Conservation (phyloP, 208 protist species). For the Leptomonas pyrrhocoris region DNA sequence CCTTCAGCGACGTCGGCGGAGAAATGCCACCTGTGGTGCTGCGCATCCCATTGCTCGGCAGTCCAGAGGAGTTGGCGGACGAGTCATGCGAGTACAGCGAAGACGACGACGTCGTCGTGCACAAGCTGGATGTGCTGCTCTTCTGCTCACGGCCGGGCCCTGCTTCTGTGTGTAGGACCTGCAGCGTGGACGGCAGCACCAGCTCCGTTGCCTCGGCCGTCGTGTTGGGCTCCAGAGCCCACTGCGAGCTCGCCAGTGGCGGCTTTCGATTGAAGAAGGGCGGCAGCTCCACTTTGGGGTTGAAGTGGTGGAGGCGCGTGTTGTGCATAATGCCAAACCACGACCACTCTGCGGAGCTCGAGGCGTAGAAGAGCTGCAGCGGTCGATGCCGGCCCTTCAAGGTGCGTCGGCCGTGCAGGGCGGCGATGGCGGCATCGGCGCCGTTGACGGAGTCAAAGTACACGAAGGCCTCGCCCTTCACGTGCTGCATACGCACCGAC, state of each 20-base stretch:
- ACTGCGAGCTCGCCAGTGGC: conserved; percentile 4
- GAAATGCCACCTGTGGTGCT: too few species aligned
- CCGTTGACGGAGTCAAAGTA: conserved; percentile 64
- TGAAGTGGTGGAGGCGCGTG: conserved; percentile 8
- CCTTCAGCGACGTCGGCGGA: too few species aligned
- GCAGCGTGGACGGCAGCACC: conserved; percentile 1
- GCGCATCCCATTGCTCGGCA: not conserved
- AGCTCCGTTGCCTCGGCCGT: conserved; percentile 11
- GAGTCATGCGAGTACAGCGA: conserved; percentile 11
- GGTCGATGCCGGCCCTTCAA: conserved; percentile 63
- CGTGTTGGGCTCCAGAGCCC: not conserved
- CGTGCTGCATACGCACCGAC: conserved; percentile 44
- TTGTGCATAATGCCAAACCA: conserved; percentile 15
- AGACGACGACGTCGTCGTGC: conserved; percentile 7
- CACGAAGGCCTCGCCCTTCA: conserved; percentile 66
- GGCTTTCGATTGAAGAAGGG: conserved; percentile 5
- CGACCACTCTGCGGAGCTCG: conserved; percentile 8
- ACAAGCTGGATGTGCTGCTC: conserved; percentile 4
- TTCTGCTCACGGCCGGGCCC: not conserved
- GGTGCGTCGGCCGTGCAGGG: conserved; percentile 59
- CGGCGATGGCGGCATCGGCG: conserved; percentile 71
- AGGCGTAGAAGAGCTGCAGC: conserved; percentile 73
- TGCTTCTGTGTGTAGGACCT: too few species aligned
- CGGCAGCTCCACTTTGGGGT: conserved; percentile 15
- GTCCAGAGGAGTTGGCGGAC: not conserved